Evolutionary conservation across 2,329 filamentous ascomycete species (phyloP).

Genomic region (Eutypa lata): DNA sequence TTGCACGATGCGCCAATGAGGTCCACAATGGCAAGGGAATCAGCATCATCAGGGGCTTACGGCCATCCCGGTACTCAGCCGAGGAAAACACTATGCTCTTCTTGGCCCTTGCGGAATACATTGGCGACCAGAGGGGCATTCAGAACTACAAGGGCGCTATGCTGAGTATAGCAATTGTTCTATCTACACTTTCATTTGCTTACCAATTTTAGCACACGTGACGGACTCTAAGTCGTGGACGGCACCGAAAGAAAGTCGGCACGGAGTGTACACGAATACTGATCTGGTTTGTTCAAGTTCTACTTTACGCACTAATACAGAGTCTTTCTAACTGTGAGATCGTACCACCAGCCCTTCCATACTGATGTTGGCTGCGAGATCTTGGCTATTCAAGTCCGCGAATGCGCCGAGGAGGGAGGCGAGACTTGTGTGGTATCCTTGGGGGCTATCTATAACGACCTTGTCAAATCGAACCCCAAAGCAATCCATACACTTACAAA

Average conservation of each 20-base stretch:
- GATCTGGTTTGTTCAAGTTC: constrained; percentile 35
- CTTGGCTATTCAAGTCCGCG: constrained; percentile 45
- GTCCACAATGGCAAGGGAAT: constrained; percentile 47
- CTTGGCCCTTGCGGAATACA: constrained; percentile 53
- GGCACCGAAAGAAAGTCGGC: constrained; percentile 39
- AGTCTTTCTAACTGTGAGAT: constrained; percentile 5
- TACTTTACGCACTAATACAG: not conserved
- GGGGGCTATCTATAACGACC: constrained; percentile 40
- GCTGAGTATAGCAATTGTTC: constrained; percentile 32
- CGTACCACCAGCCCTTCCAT: constrained; percentile 42
- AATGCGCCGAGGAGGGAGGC: constrained; percentile 41
- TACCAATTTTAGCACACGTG: constrained; percentile 38
- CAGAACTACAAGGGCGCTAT: constrained; percentile 48
- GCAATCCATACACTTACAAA: constrained; percentile 34
- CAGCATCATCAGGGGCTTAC: constrained; percentile 52
- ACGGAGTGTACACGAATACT: constrained; percentile 48
- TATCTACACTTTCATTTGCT: constrained; percentile 7
- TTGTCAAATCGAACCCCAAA: constrained; percentile 34
- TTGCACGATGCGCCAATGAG: constrained; percentile 31
- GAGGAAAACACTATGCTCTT: constrained; percentile 56
- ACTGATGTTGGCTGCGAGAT: constrained; percentile 52
- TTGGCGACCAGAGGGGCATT: constrained; percentile 51
- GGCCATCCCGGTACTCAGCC: constrained; percentile 41
- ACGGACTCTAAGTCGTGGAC: constrained; percentile 45
- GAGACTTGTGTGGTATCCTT: constrained; percentile 42